A percentile compares a stretch with the other conserved stretches of the same genome.
phyloP scores from a whole-genome alignment of 306 rosid species.

The Trifolium fragiferum region DNA sequence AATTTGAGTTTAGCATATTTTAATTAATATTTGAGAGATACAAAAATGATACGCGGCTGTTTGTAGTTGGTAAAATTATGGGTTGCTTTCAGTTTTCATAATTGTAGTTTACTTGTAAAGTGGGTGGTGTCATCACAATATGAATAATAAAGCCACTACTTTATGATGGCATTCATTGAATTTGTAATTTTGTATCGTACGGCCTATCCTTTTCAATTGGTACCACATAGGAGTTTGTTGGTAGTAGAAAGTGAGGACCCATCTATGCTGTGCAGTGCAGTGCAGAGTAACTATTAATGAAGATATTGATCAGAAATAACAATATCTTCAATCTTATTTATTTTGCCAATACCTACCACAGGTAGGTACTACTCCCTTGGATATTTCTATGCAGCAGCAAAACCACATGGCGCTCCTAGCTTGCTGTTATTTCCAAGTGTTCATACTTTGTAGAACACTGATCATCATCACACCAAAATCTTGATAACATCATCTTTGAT shows the following conservation, averaged over 20 bases:
- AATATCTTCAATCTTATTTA: not conserved
- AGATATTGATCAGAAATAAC: not conserved
- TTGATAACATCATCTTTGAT: not conserved
- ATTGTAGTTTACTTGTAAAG: conserved; percentile 32
- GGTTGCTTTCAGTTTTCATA: conserved; percentile 27
- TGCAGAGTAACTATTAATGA: conserved; percentile 20
- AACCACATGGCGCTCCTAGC: conserved; percentile 39
- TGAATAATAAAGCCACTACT: conserved; percentile 14
- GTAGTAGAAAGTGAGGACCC: conserved; percentile 17
- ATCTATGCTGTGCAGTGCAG: not conserved
- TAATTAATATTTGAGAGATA: not conserved
- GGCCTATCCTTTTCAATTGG: conserved; percentile 13
- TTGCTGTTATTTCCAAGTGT: conserved; percentile 30
- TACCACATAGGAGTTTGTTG: not conserved
- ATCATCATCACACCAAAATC: conserved; percentile 10
- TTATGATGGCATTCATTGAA: conserved; percentile 33
- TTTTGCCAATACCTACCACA: not conserved
- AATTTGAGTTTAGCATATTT: not conserved
- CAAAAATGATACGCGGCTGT: not conserved
- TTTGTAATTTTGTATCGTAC: conserved; percentile 26
- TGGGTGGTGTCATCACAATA: not conserved
- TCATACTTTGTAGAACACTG: conserved; percentile 27
- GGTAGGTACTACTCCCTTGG: not conserved
- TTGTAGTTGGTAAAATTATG: not conserved
- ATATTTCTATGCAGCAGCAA: conserved; percentile 30